These are phyloP conservation scores for Podosphaera xanthii DNA, from an alignment of 2,329 filamentous ascomycete species.

Conservation along the genomic window DNA sequence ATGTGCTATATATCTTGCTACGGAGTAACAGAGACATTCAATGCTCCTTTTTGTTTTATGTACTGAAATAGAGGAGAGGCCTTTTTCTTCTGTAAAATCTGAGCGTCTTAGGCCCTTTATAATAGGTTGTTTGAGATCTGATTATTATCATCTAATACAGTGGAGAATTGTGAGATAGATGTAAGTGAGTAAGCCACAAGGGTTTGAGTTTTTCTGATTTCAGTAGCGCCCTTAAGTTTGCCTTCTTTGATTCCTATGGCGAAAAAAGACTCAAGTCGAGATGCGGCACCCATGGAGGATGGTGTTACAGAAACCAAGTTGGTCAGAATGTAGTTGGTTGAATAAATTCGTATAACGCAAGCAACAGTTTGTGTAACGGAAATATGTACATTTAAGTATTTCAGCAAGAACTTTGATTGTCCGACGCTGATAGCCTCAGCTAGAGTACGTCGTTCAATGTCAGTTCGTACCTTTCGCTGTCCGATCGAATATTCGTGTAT, in stretches of 20 bases:
- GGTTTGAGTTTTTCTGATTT: not conserved
- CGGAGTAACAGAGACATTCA: not conserved
- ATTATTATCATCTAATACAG: not conserved
- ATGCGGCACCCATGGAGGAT: not conserved
- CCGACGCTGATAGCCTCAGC: too few relatives aligned
- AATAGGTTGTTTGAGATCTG: not conserved
- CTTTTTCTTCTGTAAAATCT: not conserved
- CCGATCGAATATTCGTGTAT: too few relatives aligned
- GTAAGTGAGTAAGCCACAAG: not conserved
- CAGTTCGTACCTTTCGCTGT: too few relatives aligned
- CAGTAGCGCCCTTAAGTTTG: not conserved
- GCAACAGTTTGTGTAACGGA: too few relatives aligned
- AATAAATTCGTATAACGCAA: too few relatives aligned
- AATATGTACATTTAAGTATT: too few relatives aligned
- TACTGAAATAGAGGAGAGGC: not conserved
- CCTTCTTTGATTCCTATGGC: not conserved
- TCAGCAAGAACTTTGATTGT: too few relatives aligned
- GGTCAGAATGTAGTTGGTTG: too few relatives aligned
- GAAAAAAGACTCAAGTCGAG: not conserved
- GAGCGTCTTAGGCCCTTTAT: not conserved
- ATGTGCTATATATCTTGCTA: not conserved
- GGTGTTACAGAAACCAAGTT: not conserved
- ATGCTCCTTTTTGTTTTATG: not conserved
- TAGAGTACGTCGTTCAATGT: too few relatives aligned
- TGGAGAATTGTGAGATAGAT: not conserved